phyloP scores from a whole-genome alignment of 306 rosid genomes.

The Cucurbita ficifolia region DNA sequence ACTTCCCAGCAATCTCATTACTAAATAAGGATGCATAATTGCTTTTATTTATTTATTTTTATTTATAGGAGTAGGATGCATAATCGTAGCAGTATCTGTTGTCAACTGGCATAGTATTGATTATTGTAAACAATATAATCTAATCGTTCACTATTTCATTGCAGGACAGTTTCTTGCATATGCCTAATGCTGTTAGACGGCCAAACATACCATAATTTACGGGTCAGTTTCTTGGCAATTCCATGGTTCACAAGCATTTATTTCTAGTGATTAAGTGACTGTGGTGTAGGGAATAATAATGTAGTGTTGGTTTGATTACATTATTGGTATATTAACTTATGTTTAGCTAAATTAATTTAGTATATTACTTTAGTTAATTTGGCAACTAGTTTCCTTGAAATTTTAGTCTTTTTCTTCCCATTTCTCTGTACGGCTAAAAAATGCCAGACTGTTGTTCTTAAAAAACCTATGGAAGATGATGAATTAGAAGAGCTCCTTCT shows the following conservation, averaged over 20 bases:
- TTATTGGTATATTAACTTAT: neutral
- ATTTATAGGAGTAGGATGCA: neutral
- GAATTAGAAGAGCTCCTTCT: neutral
- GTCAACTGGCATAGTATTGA: neutral
- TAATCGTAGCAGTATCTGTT: neutral
- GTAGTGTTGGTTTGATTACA: neutral
- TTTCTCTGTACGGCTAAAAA: neutral
- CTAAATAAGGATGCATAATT: neutral
- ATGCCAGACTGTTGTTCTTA: neutral
- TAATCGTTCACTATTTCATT: neutral
- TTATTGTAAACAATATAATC: neutral
- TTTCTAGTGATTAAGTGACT: neutral
- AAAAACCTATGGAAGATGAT: neutral
- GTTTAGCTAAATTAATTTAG: neutral
- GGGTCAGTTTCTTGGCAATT: conserved; percentile 1
- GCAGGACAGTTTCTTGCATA: neutral
- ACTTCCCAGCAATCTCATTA: neutral
- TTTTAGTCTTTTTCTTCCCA: neutral
- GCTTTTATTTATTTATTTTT: neutral
- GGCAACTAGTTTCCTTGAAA: neutral
- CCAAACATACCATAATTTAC: neutral
- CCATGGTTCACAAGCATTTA: neutral
- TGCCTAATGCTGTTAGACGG: neutral
- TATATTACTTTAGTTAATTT: neutral
- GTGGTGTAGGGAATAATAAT: neutral